A percentile compares a stretch with the other conserved stretches of the same genome.
These are phyloP conservation scores for Styphnolobium japonicum DNA, from an alignment of 306 rosid genomes.

Conservation along the genomic window DNA sequence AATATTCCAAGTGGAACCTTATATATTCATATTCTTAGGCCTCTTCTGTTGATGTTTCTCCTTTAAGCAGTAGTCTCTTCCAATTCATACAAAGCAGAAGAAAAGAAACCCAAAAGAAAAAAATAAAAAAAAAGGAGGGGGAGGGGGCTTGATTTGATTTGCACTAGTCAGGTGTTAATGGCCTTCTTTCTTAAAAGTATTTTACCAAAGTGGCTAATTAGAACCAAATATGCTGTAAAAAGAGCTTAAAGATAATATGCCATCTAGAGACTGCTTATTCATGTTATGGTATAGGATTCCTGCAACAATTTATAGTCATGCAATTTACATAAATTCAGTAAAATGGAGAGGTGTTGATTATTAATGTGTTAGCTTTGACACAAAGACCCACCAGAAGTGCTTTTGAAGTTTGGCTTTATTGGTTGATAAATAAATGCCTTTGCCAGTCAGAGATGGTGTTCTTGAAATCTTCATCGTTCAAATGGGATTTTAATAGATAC, in stretches of 20 bases:
- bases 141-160: constrained; percentile 12
- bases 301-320: neutral
- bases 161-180: constrained; percentile 10
- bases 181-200: constrained; percentile 16
- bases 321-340: neutral
- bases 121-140: too few relatives aligned
- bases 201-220: neutral
- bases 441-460: constrained; percentile 14
- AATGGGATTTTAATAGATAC: neutral
- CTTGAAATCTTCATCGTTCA: neutral
- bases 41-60: constrained; percentile 12
- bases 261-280: neutral
- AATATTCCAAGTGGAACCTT: constrained; percentile 28
- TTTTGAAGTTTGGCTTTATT: neutral
- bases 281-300: constrained; percentile 31
- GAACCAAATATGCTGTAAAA: constrained; percentile 18
- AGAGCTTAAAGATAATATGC: neutral
- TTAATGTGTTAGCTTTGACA: neutral
- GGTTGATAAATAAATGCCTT: neutral
- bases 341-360: neutral
- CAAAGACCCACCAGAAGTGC: neutral
- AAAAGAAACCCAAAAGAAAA: neutral
- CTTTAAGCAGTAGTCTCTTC: neutral
- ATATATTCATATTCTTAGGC: too few relatives aligned
- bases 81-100: neutral